phyloP scores from a whole-genome alignment of 225 moss, liverwort and hornwort species.

The Pleurozium schreberi region DNA sequence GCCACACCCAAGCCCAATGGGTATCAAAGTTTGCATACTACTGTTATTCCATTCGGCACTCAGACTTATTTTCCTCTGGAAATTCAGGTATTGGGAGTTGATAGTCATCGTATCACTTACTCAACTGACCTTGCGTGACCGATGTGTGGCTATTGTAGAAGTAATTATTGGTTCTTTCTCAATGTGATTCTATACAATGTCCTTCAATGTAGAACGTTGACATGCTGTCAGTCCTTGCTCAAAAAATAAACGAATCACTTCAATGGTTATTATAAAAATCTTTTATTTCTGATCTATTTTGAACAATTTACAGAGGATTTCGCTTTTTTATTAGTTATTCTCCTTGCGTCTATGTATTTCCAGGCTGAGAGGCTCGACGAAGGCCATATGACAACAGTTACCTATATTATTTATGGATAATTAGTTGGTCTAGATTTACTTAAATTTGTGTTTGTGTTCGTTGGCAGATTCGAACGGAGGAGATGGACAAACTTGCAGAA shows the following conservation, averaged over 20 bases:
- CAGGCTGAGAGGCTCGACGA: not conserved
- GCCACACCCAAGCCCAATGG: slow-evolving; percentile 99
- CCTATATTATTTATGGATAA: not conserved
- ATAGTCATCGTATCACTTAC: not conserved
- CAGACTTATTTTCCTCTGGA: slow-evolving; percentile 87
- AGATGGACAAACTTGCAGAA: slow-evolving; percentile 99
- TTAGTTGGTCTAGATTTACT: not conserved
- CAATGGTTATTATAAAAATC: not conserved
- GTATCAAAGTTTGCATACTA: slow-evolving; percentile 97
- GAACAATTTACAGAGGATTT: not conserved
- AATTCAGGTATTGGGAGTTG: slow-evolving; percentile 60
- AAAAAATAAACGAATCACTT: not conserved
- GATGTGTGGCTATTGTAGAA: not conserved
- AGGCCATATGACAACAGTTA: not conserved
- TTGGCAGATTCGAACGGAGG: slow-evolving; percentile 87
- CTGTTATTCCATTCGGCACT: slow-evolving; percentile 94
- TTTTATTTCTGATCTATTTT: not conserved
- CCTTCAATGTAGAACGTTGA: not conserved
- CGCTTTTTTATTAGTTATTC: not conserved
- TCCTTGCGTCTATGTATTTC: not conserved
- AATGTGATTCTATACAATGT: not conserved
- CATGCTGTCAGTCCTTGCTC: not conserved
- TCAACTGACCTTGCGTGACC: not conserved
- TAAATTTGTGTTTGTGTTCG: not conserved
- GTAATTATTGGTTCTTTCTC: not conserved